Evolutionary conservation across 768 basidiomycete genomes (phyloP).

Genomic region (Mycena vitilis): DNA sequence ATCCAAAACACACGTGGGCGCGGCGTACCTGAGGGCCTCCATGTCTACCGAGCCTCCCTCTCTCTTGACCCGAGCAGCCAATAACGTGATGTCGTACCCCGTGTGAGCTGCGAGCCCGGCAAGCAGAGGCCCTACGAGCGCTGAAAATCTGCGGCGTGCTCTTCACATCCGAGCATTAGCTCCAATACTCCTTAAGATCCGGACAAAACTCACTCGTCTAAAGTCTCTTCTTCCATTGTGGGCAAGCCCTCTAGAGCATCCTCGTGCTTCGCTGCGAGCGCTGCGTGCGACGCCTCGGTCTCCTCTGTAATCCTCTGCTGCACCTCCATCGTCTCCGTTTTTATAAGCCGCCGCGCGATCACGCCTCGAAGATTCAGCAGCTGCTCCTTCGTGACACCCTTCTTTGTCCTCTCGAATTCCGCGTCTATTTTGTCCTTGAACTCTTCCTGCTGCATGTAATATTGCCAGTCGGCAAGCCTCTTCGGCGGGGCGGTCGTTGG

Average conservation of each 20-base stretch:
- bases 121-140: neutral
- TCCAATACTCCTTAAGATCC: neutral
- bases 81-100: neutral
- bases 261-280: neutral
- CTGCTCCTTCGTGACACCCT: neutral
- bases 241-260: neutral
- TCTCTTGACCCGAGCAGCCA: neutral
- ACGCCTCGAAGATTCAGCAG: neutral
- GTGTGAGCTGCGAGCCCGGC: neutral
- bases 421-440: neutral
- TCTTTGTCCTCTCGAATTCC: neutral
- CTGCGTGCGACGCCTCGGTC: too few relatives aligned
- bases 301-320: too few relatives aligned
- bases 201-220: too few relatives aligned
- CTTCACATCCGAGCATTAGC: neutral
- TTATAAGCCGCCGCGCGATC: too few relatives aligned
- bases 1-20: too few relatives aligned
- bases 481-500: neutral
- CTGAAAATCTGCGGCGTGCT: neutral
- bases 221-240: too few relatives aligned
- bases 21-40: too few relatives aligned
- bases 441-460: conserved; percentile 5
- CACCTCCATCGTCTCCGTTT: too few relatives aligned
- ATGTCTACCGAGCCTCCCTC: neutral
- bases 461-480: conserved; percentile 2